Conservation (phyloP, 345 rosid species). For the Melaleuca alternifolia region DNA sequence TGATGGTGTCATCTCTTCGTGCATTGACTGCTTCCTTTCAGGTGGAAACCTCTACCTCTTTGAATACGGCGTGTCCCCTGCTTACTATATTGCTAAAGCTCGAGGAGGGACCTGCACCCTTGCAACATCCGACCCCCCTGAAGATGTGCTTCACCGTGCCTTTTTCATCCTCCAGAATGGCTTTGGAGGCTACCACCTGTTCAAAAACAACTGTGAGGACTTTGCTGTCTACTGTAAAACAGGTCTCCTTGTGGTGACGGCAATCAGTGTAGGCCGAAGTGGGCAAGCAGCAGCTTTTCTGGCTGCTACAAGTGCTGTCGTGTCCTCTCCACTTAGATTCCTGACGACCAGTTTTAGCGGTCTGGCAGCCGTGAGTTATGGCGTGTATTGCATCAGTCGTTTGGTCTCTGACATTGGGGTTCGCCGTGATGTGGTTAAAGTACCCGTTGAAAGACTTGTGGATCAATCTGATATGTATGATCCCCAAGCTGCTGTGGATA, state of each 20-base stretch:
- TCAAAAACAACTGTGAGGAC: slow-evolving; percentile 73
- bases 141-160: slow-evolving; percentile 49
- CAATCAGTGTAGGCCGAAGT: slow-evolving; percentile 50
- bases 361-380: slow-evolving; percentile 34
- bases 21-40: slow-evolving; percentile 60
- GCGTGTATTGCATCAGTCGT: slow-evolving; percentile 41
- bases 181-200: slow-evolving; percentile 53
- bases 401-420: slow-evolving; percentile 51
- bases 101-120: slow-evolving; percentile 80
- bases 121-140: slow-evolving; percentile 47
- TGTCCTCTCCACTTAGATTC: slow-evolving; percentile 38
- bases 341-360: slow-evolving; percentile 51
- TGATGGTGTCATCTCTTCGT: slow-evolving; percentile 51
- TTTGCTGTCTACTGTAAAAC: slow-evolving; percentile 77
- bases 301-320: slow-evolving; percentile 32
- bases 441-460: slow-evolving; percentile 36
- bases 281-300: slow-evolving; percentile 58
- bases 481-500: background rate
- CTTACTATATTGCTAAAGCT: slow-evolving; percentile 40
- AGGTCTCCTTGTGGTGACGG: slow-evolving; percentile 35
- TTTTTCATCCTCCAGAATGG: slow-evolving; percentile 47
- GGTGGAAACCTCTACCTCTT: slow-evolving; percentile 54
- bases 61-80: slow-evolving; percentile 37
- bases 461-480: background rate
- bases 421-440: slow-evolving; percentile 43